phyloP scores from a whole-genome alignment of 1,284 basidiomycete species.

The Ustilago hordei region DNA sequence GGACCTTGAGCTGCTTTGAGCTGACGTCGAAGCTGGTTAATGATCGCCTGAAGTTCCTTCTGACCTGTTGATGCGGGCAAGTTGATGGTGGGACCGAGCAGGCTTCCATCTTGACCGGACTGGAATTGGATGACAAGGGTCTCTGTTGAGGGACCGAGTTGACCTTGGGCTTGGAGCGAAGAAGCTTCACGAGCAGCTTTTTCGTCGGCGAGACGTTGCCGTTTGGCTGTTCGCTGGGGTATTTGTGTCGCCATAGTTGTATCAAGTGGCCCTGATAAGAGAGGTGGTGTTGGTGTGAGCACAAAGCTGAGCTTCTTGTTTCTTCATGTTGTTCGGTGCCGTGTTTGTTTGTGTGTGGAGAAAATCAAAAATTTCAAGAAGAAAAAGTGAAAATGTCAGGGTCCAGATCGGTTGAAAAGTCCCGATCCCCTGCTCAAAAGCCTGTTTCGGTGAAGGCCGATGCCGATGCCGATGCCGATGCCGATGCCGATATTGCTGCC shows the following conservation, averaged over 20 bases:
- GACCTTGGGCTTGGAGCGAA: constrained; percentile 48
- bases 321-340: not conserved
- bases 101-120: constrained; percentile 58
- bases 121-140: constrained; percentile 66
- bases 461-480: not conserved
- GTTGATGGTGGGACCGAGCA: constrained; percentile 64
- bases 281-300: constrained; percentile 2
- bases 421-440: constrained; percentile 20
- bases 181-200: constrained; percentile 50
- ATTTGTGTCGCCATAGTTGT: constrained; percentile 62
- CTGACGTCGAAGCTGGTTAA: constrained; percentile 63
- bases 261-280: not conserved
- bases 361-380: constrained; percentile 32
- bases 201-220: constrained; percentile 54
- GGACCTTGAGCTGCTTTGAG: constrained; percentile 38
- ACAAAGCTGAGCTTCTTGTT: not conserved
- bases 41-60: constrained; percentile 61
- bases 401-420: constrained; percentile 24
- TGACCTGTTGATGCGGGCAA: constrained; percentile 64
- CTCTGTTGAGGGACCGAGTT: constrained; percentile 58
- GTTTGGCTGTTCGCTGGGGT: constrained; percentile 57
- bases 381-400: constrained; percentile 20
- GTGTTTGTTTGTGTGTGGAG: constrained; percentile 21
- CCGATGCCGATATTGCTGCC: too few relatives aligned
- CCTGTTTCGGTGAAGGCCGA: not conserved